phyloP scores from a whole-genome alignment of 345 rosid genomes.

The Anastatica hierochuntica region DNA sequence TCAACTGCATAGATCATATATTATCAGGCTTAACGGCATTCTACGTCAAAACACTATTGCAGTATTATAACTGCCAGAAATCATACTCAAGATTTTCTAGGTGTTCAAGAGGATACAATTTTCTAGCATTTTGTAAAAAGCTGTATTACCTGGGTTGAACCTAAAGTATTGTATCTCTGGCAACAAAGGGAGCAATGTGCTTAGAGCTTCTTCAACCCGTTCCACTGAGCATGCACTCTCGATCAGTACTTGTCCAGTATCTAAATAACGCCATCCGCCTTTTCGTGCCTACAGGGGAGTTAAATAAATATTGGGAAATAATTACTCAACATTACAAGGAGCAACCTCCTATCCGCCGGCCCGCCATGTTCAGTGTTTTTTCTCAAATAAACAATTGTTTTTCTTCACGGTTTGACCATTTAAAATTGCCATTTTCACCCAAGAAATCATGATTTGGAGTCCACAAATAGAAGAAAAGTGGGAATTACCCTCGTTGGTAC shows the following conservation, averaged over 20 bases:
- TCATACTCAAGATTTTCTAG: background rate
- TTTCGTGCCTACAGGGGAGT: constrained; percentile 50
- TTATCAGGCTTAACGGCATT: background rate
- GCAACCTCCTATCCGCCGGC: background rate
- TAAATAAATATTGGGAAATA: background rate
- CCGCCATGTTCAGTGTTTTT: background rate
- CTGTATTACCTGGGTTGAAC: constrained; percentile 71
- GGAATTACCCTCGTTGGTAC: constrained; percentile 84
- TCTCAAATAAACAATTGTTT: background rate
- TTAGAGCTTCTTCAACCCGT: constrained; percentile 93
- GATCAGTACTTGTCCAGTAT: constrained; percentile 94
- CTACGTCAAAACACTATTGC: background rate
- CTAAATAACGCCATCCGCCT: constrained; percentile 99
- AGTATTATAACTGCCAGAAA: background rate
- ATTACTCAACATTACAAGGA: constrained; percentile 1
- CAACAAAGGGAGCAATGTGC: constrained; percentile 87
- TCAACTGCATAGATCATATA: constrained; percentile 47
- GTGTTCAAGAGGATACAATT: background rate
- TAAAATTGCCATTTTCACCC: background rate
- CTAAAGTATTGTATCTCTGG: constrained; percentile 89
- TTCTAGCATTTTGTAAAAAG: constrained; percentile 7
- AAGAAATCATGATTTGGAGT: background rate
- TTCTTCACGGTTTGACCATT: background rate
- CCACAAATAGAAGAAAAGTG: constrained; percentile 1
- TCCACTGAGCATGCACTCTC: constrained; percentile 99